Evolutionary conservation across 179 eudicot genomes (phyloP), one percentile per base, ranked within the genome.

Genomic region (Spinacia oleracea): DNA sequence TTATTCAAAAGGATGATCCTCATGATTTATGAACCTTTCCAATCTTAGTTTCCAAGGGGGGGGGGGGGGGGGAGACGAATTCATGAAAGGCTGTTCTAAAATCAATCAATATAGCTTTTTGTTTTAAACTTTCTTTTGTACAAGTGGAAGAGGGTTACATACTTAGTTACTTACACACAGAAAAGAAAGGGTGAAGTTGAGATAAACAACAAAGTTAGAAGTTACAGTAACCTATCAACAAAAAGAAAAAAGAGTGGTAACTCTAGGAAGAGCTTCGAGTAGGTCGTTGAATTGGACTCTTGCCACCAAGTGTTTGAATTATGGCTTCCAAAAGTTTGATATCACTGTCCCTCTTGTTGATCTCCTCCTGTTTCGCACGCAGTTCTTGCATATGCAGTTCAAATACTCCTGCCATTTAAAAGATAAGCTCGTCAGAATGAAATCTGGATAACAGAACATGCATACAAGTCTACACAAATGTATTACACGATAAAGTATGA

Each of bases 271-370:
- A 74, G 4, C 60, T 64, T 29, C 73, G 35, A 51, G 56, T 21
- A 9, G 70, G 42, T 76, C 74, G 79, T 72, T 80, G 38, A 76
- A 81, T 59, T 73, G 50, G 89, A 83, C 29, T 83, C 84, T 82
- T 91, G 12, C 97, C 94, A 2, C 99, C 97, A 9, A 96, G 98
- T 32, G 99, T 96, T 87, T 89, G 92, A 77, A 96, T 92, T 72
- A 96, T 92, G 81, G 99, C 96, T 89, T 93, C 98, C 65, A 96
- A 83, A 51, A 93, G 88, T 78, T 96, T 93, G 25, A 96, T 96
- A 78, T 96, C 97, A 11, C 77, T 80, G 60, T 96, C 99, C 68
- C 97, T 89, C 88, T 90, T 93, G 60, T 71, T 76, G 75, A 96
- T 96, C 87, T 93, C 97, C 27, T 89, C 95, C 83, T 96, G 99